A percentile compares a stretch with the other conserved stretches of the same genome.
Conservation (phyloP, 2,329 filamentous ascomycete species). For the Periconia macrospinosa region DNA sequence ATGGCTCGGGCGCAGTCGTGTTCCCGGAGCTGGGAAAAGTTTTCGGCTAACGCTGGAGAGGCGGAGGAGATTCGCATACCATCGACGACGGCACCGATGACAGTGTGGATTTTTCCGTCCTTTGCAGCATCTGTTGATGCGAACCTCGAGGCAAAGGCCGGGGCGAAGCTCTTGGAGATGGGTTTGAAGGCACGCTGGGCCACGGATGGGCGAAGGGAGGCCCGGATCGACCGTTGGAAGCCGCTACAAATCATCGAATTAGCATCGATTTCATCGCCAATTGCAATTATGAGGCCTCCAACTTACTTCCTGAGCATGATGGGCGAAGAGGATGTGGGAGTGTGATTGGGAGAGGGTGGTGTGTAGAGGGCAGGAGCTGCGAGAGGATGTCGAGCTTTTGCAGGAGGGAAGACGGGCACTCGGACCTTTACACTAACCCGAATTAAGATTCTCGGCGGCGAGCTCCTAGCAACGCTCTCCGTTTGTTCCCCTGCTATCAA, state of each 20-base stretch:
- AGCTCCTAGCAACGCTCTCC: neutral
- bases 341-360: constrained; percentile 32
- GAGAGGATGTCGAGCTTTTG: neutral
- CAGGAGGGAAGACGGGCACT: neutral
- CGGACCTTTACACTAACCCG: neutral
- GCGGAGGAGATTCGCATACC: constrained; percentile 55
- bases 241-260: constrained; percentile 56
- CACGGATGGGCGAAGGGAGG: constrained; percentile 59
- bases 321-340: constrained; percentile 45
- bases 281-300: constrained; percentile 27
- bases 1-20: constrained; percentile 19
- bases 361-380: constrained; percentile 14
- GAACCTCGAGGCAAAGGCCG: constrained; percentile 63
- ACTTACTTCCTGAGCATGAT: constrained; percentile 66
- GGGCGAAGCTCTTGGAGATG: constrained; percentile 59
- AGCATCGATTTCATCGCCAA: constrained; percentile 42
- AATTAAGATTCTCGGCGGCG: neutral
- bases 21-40: constrained; percentile 29
- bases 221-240: constrained; percentile 66
- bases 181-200: constrained; percentile 59
- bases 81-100: constrained; percentile 98
- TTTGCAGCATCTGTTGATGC: constrained; percentile 60
- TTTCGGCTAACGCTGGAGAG: constrained; percentile 45
- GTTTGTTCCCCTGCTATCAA: neutral
- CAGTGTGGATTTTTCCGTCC: constrained; percentile 71